Conservation (phyloP, 2,329 filamentous ascomycete genomes). For the Dryadomyces quercus-mongolicae region DNA sequence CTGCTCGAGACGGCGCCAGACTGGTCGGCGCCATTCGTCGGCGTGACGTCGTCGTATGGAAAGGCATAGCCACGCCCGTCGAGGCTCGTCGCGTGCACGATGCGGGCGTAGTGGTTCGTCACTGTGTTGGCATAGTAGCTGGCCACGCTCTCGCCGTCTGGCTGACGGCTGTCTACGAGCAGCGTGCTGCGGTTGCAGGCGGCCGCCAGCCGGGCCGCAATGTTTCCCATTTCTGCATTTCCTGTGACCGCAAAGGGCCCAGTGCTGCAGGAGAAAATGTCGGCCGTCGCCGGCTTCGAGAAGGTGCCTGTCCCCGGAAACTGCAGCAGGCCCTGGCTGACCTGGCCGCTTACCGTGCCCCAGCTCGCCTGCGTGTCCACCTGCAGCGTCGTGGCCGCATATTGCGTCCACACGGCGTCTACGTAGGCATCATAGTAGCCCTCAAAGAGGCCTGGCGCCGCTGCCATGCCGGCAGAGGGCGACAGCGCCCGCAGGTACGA, state of each 20-base stretch:
- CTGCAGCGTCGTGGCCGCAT: conserved; percentile 28
- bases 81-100: conserved; percentile 48
- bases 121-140: conserved; percentile 44
- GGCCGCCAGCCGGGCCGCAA: conserved; percentile 62
- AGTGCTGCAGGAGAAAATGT: conserved; percentile 41
- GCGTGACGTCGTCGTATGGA: conserved; percentile 57
- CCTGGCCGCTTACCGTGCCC: conserved; percentile 35
- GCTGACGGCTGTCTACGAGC: conserved; percentile 36
- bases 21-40: conserved; percentile 41
- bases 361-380: conserved; percentile 42
- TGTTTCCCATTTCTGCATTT: conserved; percentile 40
- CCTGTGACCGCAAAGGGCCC: conserved; percentile 42
- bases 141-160: conserved; percentile 31
- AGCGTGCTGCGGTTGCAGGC: conserved; percentile 66
- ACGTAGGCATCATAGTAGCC: conserved; percentile 41
- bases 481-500: conserved; percentile 34
- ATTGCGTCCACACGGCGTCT: conserved; percentile 38
- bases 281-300: conserved; percentile 30
- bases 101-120: conserved; percentile 25
- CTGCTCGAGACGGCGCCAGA: conserved; percentile 49
- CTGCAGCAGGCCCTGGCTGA: conserved; percentile 23
- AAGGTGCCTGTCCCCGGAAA: conserved; percentile 30
- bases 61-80: conserved; percentile 57
- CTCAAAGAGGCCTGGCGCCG: conserved; percentile 26
- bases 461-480: conserved; percentile 37